Conservation (phyloP, 2,329 filamentous ascomycete species). For the Rhexocercosporidium sp. region DNA sequence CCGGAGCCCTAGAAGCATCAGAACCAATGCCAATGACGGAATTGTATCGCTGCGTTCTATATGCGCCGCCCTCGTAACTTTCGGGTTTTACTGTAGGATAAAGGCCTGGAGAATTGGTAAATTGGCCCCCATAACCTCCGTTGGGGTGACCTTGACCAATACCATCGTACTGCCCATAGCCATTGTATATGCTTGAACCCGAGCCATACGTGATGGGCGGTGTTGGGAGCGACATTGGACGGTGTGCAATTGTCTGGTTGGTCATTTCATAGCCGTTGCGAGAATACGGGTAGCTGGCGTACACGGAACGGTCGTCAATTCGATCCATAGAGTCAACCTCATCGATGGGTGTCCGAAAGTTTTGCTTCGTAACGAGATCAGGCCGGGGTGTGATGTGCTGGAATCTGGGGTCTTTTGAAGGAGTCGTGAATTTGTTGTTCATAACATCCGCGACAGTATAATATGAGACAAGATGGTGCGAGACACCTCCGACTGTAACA, state of each 20-base stretch:
- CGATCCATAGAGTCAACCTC: slow-evolving; percentile 54
- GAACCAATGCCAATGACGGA: slow-evolving; percentile 34
- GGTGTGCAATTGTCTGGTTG: slow-evolving; percentile 38
- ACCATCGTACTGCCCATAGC: slow-evolving; percentile 37
- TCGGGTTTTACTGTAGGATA: slow-evolving; percentile 37
- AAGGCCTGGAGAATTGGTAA: slow-evolving; percentile 29
- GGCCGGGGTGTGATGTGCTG: slow-evolving; percentile 57
- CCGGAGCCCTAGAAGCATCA: slow-evolving; percentile 28
- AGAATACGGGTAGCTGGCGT: slow-evolving; percentile 34
- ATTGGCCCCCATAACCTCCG: slow-evolving; percentile 31
- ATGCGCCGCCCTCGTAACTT: slow-evolving; percentile 31
- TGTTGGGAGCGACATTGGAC: slow-evolving; percentile 38
- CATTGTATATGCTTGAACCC: slow-evolving; percentile 27
- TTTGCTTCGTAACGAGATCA: slow-evolving; percentile 65
- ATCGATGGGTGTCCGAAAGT: slow-evolving; percentile 70
- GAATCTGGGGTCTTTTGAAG: slow-evolving; percentile 58
- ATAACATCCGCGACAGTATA: slow-evolving; percentile 84
- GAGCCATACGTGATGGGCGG: slow-evolving; percentile 35
- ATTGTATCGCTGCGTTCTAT: slow-evolving; percentile 35
- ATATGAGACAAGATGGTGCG: slow-evolving; percentile 88
- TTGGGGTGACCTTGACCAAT: slow-evolving; percentile 25
- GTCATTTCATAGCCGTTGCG: slow-evolving; percentile 40
- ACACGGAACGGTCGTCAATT: slow-evolving; percentile 37
- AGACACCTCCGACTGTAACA: slow-evolving; percentile 73
- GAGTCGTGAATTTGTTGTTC: slow-evolving; percentile 58